phyloP scores from a whole-genome alignment of 768 basidiomycete genomes.

The Psilocybe tampanensis region DNA sequence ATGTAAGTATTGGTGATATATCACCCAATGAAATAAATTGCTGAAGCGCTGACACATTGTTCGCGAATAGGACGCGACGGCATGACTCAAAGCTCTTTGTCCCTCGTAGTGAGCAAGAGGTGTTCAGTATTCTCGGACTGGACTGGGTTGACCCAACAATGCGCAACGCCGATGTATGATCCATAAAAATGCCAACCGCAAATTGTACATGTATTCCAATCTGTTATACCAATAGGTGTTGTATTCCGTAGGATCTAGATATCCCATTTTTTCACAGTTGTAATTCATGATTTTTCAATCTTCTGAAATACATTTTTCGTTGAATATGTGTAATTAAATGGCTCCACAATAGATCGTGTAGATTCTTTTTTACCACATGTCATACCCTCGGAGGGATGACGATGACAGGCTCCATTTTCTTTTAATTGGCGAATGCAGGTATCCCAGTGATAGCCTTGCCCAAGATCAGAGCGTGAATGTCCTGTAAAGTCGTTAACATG shows the following conservation, averaged over 20 bases:
- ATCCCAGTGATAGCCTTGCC: conserved; percentile 93
- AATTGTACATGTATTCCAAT: too few species aligned
- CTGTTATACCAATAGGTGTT: too few species aligned
- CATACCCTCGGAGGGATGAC: not conserved
- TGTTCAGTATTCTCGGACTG: conserved; percentile 71
- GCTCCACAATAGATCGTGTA: too few species aligned
- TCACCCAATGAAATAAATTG: not conserved
- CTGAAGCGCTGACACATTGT: not conserved
- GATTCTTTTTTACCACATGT: too few species aligned
- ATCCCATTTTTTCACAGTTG: too few species aligned
- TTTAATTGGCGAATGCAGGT: conserved; percentile 77
- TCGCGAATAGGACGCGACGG: conserved; percentile 51
- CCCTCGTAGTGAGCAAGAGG: conserved; percentile 69
- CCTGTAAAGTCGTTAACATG: conserved; percentile 42
- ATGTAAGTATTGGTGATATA: conserved; percentile 49
- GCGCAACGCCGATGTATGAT: conserved; percentile 70
- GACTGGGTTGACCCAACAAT: conserved; percentile 70
- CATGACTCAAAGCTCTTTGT: conserved; percentile 62
- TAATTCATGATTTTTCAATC: too few species aligned
- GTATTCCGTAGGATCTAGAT: too few species aligned
- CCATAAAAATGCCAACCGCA: not conserved
- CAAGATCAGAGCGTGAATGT: conserved; percentile 89
- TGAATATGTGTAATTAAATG: too few species aligned
- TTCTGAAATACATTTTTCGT: too few species aligned
- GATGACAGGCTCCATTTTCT: not conserved